phyloP scores from a whole-genome alignment of 2,329 filamentous ascomycete species.

The Aspergillus viridinutans region DNA sequence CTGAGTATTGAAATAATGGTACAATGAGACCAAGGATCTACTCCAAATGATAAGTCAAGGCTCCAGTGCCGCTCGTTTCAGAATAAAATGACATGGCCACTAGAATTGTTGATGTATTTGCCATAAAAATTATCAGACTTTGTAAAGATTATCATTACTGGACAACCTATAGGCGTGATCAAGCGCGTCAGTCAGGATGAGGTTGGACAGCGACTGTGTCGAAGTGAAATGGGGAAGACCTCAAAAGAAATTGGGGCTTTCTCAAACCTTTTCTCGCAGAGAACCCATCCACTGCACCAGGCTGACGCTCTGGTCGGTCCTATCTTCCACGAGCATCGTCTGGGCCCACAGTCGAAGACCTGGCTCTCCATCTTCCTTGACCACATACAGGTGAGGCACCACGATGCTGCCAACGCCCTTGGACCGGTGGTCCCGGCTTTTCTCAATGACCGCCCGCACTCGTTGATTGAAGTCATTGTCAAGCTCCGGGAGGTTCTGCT shows the following conservation, averaged over 20 bases:
- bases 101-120: slow-evolving; percentile 9
- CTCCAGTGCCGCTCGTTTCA: background rate
- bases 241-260: slow-evolving; percentile 10
- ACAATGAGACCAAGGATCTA: background rate
- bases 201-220: slow-evolving; percentile 7
- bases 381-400: slow-evolving; percentile 88
- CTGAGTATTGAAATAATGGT: background rate
- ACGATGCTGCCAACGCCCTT: slow-evolving; percentile 89
- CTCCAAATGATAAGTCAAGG: background rate
- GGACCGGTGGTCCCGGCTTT: slow-evolving; percentile 81
- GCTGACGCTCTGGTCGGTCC: slow-evolving; percentile 89
- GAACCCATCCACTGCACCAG: slow-evolving; percentile 89
- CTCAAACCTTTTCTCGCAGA: slow-evolving; percentile 85
- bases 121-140: slow-evolving; percentile 9
- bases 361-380: slow-evolving; percentile 93
- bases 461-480: slow-evolving; percentile 97
- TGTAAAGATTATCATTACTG: slow-evolving; percentile 24
- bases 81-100: slow-evolving; percentile 11
- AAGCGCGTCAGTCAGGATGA: slow-evolving; percentile 21
- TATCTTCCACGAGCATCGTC: slow-evolving; percentile 89
- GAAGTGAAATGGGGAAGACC: slow-evolving; percentile 6
- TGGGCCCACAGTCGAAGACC: slow-evolving; percentile 95
- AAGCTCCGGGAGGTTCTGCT: slow-evolving; percentile 77
- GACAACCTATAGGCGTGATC: slow-evolving; percentile 26
- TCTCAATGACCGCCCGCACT: slow-evolving; percentile 82